Evolutionary conservation across 2,329 filamentous ascomycete genomes (phyloP).

Genomic region (Coniochaeta ligniaria): DNA sequence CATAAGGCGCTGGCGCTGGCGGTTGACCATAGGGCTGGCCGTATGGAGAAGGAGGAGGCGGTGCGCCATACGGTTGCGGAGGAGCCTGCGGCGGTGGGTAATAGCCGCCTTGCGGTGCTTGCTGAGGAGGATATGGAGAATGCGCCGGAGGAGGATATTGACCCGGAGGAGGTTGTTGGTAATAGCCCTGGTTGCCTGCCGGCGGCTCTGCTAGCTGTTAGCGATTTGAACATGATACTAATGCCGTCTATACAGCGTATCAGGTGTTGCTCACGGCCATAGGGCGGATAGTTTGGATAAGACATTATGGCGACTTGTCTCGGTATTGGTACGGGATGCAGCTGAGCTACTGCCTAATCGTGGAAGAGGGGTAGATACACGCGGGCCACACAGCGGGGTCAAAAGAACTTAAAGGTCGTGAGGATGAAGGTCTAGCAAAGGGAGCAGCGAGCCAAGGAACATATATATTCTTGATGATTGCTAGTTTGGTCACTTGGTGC

Average conservation of each 20-base stretch:
- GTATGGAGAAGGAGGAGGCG: constrained; percentile 7
- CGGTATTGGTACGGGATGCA: not conserved
- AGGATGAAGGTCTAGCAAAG: not conserved
- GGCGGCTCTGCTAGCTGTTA: constrained; percentile 13
- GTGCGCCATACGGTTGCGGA: constrained; percentile 21
- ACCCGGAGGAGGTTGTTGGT: constrained; percentile 15
- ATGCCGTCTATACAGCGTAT: not conserved
- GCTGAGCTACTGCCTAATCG: not conserved
- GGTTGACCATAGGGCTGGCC: constrained; percentile 22
- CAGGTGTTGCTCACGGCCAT: constrained; percentile 2
- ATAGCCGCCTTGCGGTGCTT: constrained; percentile 18
- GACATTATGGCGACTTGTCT: not conserved
- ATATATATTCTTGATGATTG: not conserved
- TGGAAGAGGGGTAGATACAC: not conserved
- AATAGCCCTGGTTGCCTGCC: constrained; percentile 19
- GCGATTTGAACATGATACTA: not conserved
- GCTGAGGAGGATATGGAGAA: constrained; percentile 12
- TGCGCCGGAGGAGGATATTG: constrained; percentile 8
- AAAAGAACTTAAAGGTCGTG: not conserved
- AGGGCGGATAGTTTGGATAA: constrained; percentile 4
- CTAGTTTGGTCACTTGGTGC: not conserved
- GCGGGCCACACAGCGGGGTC: not conserved
- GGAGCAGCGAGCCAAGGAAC: not conserved
- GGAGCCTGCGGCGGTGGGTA: constrained; percentile 17
- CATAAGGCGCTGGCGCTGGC: constrained; percentile 15